Conservation (phyloP, 805 yeast genomes). For the Wickerhamiella cacticola region DNA sequence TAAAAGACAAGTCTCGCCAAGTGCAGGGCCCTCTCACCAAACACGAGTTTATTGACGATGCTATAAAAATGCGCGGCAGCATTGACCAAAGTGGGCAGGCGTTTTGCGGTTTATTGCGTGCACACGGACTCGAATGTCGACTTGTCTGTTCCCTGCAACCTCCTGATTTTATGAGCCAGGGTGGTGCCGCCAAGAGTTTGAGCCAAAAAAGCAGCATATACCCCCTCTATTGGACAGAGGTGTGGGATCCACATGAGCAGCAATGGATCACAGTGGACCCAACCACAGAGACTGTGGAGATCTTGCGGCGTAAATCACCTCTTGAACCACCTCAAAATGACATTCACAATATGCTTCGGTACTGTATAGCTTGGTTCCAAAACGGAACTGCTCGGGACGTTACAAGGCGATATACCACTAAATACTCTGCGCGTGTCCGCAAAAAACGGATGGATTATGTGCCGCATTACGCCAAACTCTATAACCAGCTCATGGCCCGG, state of each 20-base stretch:
- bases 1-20: constrained; percentile 24
- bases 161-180: constrained; percentile 55
- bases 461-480: constrained; percentile 42
- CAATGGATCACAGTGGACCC: constrained; percentile 87
- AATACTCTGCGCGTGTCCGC: constrained; percentile 60
- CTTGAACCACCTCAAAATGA: constrained; percentile 65
- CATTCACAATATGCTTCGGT: constrained; percentile 46
- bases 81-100: constrained; percentile 79
- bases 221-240: constrained; percentile 92
- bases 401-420: constrained; percentile 66
- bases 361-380: constrained; percentile 67
- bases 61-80: constrained; percentile 48
- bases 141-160: constrained; percentile 79
- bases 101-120: constrained; percentile 61
- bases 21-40: constrained; percentile 26
- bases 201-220: constrained; percentile 24
- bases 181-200: constrained; percentile 14
- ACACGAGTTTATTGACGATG: constrained; percentile 34
- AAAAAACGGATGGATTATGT: constrained; percentile 59
- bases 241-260: constrained; percentile 63
- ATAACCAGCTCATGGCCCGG: constrained; percentile 34
- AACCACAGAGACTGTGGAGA: constrained; percentile 48
- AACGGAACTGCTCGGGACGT: constrained; percentile 62
- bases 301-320: constrained; percentile 42
- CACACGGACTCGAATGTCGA: constrained; percentile 60